Evolutionary conservation across 805 yeast species (phyloP).

Genomic region (Cephaloascus fragrans): DNA sequence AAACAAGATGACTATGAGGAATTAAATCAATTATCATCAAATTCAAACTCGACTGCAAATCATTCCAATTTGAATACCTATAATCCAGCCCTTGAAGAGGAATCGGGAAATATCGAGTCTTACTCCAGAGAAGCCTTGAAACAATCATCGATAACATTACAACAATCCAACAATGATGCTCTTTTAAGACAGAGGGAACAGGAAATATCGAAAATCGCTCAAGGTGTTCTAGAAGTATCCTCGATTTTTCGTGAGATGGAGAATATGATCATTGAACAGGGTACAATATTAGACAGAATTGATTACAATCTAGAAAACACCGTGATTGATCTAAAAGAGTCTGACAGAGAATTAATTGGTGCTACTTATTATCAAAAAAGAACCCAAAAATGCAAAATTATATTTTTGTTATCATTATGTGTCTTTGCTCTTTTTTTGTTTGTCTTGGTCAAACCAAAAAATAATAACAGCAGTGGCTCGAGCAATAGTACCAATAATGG

Average conservation of each 20-base stretch:
- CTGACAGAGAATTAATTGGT: conserved; percentile 65
- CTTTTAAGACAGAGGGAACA: conserved; percentile 67
- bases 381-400: conserved; percentile 84
- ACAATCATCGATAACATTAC: conserved; percentile 17
- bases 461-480: neutral
- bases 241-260: conserved; percentile 93
- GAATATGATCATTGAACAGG: conserved; percentile 87
- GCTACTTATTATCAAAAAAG: conserved; percentile 81
- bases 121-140: conserved; percentile 44
- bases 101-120: conserved; percentile 31
- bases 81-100: conserved; percentile 17
- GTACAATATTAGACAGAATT: conserved; percentile 85
- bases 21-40: conserved; percentile 15
- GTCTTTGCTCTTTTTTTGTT: conserved; percentile 65
- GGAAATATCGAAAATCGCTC: conserved; percentile 85
- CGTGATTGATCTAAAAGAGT: conserved; percentile 63
- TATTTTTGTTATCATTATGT: conserved; percentile 59
- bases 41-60: conserved; percentile 13
- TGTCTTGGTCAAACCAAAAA: conserved; percentile 55
- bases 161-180: conserved; percentile 25
- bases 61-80: conserved; percentile 6
- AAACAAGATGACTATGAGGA: conserved; percentile 67
- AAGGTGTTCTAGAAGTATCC: conserved; percentile 88
- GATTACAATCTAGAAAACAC: conserved; percentile 85
- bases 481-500: neutral